These are phyloP conservation scores for Naumovozyma castellii DNA, from an alignment of 805 yeast genomes.

Conservation along the genomic window DNA sequence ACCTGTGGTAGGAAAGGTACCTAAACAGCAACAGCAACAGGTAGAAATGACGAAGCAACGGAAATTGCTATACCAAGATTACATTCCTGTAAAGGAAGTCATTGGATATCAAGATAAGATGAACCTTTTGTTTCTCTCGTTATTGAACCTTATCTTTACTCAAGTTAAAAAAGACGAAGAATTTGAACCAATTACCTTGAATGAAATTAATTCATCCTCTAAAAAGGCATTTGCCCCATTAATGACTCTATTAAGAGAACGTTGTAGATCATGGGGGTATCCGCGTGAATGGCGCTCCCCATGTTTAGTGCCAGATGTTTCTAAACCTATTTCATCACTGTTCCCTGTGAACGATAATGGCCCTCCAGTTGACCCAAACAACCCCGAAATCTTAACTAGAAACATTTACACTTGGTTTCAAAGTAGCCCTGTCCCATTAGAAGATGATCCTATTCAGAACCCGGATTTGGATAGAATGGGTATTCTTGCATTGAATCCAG, in stretches of 20 bases:
- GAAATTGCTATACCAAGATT: slow-evolving; percentile 15
- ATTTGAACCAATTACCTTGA: slow-evolving; percentile 12
- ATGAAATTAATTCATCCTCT: slow-evolving; percentile 6
- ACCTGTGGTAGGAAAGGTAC: slow-evolving; percentile 9
- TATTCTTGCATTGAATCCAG: slow-evolving; percentile 11
- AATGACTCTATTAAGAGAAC: slow-evolving; percentile 8
- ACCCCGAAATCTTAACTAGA: slow-evolving; percentile 15
- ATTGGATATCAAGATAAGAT: slow-evolving; percentile 17
- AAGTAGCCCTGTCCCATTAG: slow-evolving; percentile 5
- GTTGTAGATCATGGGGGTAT: slow-evolving; percentile 20
- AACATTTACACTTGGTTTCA: slow-evolving; percentile 10
- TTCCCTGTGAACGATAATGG: slow-evolving; percentile 10
- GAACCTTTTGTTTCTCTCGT: slow-evolving; percentile 16
- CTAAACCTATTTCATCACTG: slow-evolving; percentile 3
- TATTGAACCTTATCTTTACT: slow-evolving; percentile 13
- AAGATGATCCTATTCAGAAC: slow-evolving; percentile 11
- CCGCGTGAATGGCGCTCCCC: slow-evolving; percentile 19
- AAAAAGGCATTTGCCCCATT: slow-evolving; percentile 8
- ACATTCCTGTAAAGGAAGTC: slow-evolving; percentile 15
- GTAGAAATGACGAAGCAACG: background rate
- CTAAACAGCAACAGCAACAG: slow-evolving; percentile 1
- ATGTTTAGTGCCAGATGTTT: background rate
- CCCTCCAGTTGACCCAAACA: slow-evolving; percentile 9
- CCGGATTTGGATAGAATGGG: slow-evolving; percentile 15
- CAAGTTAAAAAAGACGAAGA: slow-evolving; percentile 9